Percentiles rank a stretch among this genome's conserved stretches.
Evolutionary conservation across 2,329 filamentous ascomycete species (phyloP).

Genomic region (Penicillium sp.): DNA sequence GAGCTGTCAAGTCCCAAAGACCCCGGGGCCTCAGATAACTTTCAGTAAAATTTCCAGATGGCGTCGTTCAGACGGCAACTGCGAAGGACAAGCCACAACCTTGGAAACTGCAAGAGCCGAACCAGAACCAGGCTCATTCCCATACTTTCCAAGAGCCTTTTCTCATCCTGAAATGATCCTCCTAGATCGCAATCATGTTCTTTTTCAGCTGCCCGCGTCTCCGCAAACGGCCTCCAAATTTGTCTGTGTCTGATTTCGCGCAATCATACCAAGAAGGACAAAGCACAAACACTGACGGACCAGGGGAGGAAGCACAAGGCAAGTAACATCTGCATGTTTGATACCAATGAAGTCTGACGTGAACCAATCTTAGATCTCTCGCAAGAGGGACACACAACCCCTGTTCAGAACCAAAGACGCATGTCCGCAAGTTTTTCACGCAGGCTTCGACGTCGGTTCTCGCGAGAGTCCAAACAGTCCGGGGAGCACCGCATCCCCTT

Average conservation of each 20-base stretch:
- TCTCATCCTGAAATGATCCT: not conserved
- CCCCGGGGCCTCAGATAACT: too few relatives aligned
- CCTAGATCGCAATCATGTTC: constrained; percentile 16
- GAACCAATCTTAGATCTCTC: not conserved
- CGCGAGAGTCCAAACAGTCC: constrained; percentile 30
- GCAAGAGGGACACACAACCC: constrained; percentile 8
- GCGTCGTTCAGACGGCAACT: too few relatives aligned
- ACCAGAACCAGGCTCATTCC: not conserved
- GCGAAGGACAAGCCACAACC: too few relatives aligned
- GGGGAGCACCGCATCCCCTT: constrained; percentile 20
- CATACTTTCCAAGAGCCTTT: not conserved
- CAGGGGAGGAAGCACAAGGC: constrained; percentile 11
- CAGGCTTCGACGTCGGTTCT: constrained; percentile 36
- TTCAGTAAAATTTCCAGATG: too few relatives aligned
- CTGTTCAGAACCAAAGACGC: constrained; percentile 10
- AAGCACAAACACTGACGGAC: not conserved
- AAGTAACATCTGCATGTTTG: constrained; percentile 5
- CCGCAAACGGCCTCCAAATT: constrained; percentile 17
- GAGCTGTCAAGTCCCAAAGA: too few relatives aligned
- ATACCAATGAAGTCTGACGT: not conserved
- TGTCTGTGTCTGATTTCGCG: constrained; percentile 16
- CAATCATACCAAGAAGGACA: constrained; percentile 13
- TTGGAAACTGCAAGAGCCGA: too few relatives aligned
- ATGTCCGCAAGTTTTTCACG: constrained; percentile 27
- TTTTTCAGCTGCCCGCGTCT: constrained; percentile 30